Percentiles rank a stretch among this genome's conserved stretches.
phyloP scores from a whole-genome alignment of 495 filamentous ascomycete species.

The Lophiostoma macrostomum region DNA sequence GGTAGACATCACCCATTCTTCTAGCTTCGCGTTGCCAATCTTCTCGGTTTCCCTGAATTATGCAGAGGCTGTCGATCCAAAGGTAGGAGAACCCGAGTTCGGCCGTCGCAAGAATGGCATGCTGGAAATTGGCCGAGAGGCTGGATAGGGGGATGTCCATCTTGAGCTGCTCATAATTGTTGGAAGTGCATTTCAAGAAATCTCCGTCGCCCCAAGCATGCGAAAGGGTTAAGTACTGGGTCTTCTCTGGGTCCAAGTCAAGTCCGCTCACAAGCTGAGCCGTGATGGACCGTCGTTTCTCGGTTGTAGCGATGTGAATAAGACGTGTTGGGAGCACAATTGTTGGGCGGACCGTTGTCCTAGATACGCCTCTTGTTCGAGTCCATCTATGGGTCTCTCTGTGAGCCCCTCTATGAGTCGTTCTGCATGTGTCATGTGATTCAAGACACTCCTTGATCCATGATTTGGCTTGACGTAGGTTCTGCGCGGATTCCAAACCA shows the following conservation, averaged over 20 bases:
- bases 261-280: background rate
- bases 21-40: slow-evolving; percentile 3
- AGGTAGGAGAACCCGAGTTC: slow-evolving; percentile 8
- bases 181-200: background rate
- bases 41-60: slow-evolving; percentile 18
- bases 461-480: no score
- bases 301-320: background rate
- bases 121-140: slow-evolving; percentile 7
- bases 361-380: background rate
- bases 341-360: background rate
- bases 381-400: no score
- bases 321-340: background rate
- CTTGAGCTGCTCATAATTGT: background rate
- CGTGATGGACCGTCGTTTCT: background rate
- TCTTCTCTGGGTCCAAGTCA: background rate
- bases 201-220: background rate
- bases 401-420: no score
- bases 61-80: slow-evolving; percentile 25
- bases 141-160: background rate
- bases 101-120: background rate
- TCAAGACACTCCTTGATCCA: no score
- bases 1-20: slow-evolving; percentile 6
- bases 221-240: background rate
- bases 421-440: no score
- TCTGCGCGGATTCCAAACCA: no score